Percentiles rank a stretch among this genome's conserved stretches.
These are phyloP conservation scores for Ramularia endophylla DNA, from an alignment of 2,329 filamentous ascomycete genomes.

Conservation along the genomic window DNA sequence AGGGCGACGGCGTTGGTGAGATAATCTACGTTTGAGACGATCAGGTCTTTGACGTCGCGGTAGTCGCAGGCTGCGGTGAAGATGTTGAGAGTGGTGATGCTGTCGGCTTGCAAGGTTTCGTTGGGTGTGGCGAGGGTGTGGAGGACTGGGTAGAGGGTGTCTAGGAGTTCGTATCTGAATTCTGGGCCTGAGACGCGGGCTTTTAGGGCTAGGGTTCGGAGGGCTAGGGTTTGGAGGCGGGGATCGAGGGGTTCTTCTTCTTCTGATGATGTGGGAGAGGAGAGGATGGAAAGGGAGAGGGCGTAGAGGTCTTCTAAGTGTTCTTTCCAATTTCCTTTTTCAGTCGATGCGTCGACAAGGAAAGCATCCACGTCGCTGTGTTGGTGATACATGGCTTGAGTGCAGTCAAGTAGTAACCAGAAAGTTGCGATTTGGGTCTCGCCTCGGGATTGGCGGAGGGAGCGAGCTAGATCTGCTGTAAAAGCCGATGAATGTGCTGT, in stretches of 20 bases:
- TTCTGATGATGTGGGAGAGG: slow-evolving; percentile 23
- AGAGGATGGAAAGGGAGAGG: slow-evolving; percentile 59
- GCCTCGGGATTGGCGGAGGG: slow-evolving; percentile 53
- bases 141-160: slow-evolving; percentile 84
- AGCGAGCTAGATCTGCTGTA: slow-evolving; percentile 59
- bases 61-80: slow-evolving; percentile 75
- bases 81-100: slow-evolving; percentile 74
- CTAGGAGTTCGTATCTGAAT: slow-evolving; percentile 82
- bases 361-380: slow-evolving; percentile 59
- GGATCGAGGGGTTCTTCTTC: slow-evolving; percentile 50
- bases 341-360: slow-evolving; percentile 45
- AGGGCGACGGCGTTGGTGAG: slow-evolving; percentile 89
- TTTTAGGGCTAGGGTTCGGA: slow-evolving; percentile 75
- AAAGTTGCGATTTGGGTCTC: slow-evolving; percentile 62
- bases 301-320: slow-evolving; percentile 60
- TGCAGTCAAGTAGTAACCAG: slow-evolving; percentile 71
- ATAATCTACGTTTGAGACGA: slow-evolving; percentile 91
- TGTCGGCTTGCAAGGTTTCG: slow-evolving; percentile 66
- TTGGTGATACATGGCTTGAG: slow-evolving; percentile 52
- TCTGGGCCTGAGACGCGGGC: slow-evolving; percentile 59
- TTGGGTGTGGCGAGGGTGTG: slow-evolving; percentile 75
- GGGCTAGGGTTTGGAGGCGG: slow-evolving; percentile 68
- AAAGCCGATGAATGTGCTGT: slow-evolving; percentile 32
- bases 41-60: slow-evolving; percentile 63
- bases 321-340: slow-evolving; percentile 20